phyloP scores from a whole-genome alignment of 2,329 filamentous ascomycete species.

The Botrytis elliptica region DNA sequence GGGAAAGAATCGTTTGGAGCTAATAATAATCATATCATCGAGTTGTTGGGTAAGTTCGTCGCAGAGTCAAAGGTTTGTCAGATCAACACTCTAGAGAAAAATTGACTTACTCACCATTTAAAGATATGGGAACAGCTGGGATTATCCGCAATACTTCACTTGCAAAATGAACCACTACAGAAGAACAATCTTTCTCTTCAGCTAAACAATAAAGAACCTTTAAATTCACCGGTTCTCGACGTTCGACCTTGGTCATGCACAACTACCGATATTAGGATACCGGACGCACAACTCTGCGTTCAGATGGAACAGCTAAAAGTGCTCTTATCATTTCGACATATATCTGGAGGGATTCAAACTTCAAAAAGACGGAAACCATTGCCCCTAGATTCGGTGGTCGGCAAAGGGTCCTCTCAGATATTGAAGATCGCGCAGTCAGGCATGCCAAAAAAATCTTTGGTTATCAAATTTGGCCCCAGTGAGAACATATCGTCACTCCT shows the following conservation, averaged over 20 bases:
- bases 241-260: constrained; percentile 5
- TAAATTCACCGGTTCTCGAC: background rate
- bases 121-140: constrained; percentile 35
- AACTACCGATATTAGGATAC: constrained; percentile 26
- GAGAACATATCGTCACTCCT: background rate
- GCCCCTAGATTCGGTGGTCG: background rate
- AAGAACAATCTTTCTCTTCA: constrained; percentile 25
- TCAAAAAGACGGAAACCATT: background rate
- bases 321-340: constrained; percentile 26
- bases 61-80: constrained; percentile 30
- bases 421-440: background rate
- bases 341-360: background rate
- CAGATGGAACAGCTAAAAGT: constrained; percentile 31
- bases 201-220: constrained; percentile 26
- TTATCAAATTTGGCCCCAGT: background rate
- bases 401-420: background rate
- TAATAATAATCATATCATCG: constrained; percentile 15
- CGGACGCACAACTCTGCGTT: constrained; percentile 25
- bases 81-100: background rate
- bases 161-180: background rate
- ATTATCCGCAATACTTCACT: constrained; percentile 27
- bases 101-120: constrained; percentile 18
- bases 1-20: constrained; percentile 5
- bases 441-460: background rate
- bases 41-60: constrained; percentile 27